phyloP scores from a whole-genome alignment of 1,139 yeast species.

The Williopsis jadinii region DNA sequence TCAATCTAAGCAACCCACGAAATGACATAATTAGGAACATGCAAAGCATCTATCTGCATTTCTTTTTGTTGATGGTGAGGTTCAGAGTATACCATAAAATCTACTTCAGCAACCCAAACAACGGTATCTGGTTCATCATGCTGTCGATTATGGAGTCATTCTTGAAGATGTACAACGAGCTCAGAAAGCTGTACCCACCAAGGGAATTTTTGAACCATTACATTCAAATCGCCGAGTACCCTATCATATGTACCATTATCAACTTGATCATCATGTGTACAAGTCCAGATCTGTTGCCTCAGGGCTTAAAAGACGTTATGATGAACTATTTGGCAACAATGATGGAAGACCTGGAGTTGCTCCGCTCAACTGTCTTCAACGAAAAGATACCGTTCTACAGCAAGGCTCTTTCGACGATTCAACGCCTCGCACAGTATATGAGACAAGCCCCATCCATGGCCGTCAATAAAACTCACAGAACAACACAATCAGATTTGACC shows the following conservation, averaged over 20 bases:
- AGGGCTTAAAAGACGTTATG: constrained; percentile 8
- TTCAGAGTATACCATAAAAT: constrained; percentile 13
- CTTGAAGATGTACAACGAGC: constrained; percentile 13
- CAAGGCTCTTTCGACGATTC: constrained; percentile 8
- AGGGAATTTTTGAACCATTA: constrained; percentile 10
- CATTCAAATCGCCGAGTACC: constrained; percentile 9
- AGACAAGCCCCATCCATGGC: background rate
- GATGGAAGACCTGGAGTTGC: constrained; percentile 8
- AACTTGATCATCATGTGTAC: constrained; percentile 9
- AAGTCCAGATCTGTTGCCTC: constrained; percentile 10
- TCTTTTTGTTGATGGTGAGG: constrained; percentile 9
- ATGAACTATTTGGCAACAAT: constrained; percentile 7
- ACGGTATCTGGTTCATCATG: constrained; percentile 16
- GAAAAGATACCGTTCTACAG: constrained; percentile 14
- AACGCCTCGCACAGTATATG: constrained; percentile 2
- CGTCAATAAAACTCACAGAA: background rate
- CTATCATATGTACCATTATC: constrained; percentile 10
- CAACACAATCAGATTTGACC: constrained; percentile 4
- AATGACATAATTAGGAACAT: constrained; percentile 11
- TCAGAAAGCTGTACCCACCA: constrained; percentile 12
- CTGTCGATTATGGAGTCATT: constrained; percentile 16
- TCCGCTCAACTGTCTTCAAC: constrained; percentile 10
- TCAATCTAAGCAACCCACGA: constrained; percentile 12
- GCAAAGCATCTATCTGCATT: constrained; percentile 15
- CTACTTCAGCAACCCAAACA: constrained; percentile 9